phyloP scores from a whole-genome alignment of 75 land plant species.

The Cunninghamia lanceolata region DNA sequence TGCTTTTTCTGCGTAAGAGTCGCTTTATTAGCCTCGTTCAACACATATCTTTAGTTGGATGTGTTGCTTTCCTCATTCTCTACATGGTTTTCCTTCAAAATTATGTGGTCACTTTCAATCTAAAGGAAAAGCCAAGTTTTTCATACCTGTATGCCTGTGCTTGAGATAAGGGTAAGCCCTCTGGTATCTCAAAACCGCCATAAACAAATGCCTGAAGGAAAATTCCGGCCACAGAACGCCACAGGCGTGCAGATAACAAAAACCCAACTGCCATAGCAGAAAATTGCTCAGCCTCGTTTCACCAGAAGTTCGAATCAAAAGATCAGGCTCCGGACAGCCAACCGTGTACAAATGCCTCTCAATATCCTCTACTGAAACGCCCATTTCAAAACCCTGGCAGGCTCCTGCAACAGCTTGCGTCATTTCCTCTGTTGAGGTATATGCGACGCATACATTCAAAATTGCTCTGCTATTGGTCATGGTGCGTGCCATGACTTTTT shows the following conservation, averaged over 20 bases:
- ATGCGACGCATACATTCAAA: conserved; percentile 57
- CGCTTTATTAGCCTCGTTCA: too few species aligned
- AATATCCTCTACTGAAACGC: conserved; percentile 23
- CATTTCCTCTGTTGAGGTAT: conserved; percentile 69
- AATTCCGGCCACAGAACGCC: conserved; percentile 54
- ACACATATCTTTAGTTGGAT: too few species aligned
- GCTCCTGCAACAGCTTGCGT: conserved; percentile 40
- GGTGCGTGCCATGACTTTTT: conserved; percentile 50
- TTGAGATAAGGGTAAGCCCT: conserved; percentile 32
- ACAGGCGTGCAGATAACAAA: conserved; percentile 24
- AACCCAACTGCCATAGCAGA: conserved; percentile 56
- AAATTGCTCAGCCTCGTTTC: conserved; percentile 75
- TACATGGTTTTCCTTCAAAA: too few species aligned
- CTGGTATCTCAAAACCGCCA: conserved; percentile 49
- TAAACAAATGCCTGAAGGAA: conserved; percentile 22
- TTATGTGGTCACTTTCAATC: too few species aligned
- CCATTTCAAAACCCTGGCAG: background rate
- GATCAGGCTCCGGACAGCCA: conserved; percentile 48
- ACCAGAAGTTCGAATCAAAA: conserved; percentile 63
- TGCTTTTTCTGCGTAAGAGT: too few species aligned
- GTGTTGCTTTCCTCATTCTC: too few species aligned
- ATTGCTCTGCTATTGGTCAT: conserved; percentile 29
- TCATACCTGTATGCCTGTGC: background rate
- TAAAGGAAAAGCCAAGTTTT: too few species aligned
- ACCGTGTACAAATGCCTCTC: conserved; percentile 40